Percentiles rank a stretch among this genome's conserved stretches.
Conservation (phyloP, 257 asterid species). For the Solanum phureja region DNA sequence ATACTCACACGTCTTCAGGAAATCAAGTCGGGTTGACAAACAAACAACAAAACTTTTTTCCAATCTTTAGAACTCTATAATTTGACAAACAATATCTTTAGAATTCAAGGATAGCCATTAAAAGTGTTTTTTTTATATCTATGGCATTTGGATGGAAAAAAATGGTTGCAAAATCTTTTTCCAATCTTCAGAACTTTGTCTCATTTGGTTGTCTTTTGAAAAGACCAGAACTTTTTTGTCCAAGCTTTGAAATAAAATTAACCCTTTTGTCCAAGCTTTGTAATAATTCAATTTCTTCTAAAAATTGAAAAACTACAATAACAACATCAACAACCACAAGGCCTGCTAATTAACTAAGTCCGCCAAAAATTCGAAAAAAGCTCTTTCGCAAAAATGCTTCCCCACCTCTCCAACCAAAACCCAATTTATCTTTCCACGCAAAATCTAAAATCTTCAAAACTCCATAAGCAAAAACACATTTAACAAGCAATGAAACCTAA, state of each 20-base stretch:
- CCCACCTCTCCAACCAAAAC: neutral
- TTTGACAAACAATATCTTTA: neutral
- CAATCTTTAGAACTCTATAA: neutral
- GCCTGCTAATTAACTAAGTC: neutral
- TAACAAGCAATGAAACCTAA: neutral
- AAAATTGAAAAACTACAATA: neutral
- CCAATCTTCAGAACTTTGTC: neutral
- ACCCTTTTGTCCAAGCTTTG: neutral
- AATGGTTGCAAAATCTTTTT: neutral
- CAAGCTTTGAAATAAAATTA: neutral
- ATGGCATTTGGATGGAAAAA: neutral
- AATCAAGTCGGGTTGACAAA: neutral
- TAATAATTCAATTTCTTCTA: neutral
- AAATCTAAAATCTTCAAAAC: neutral
- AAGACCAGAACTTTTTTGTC: neutral
- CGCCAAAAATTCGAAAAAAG: neutral
- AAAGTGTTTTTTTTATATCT: neutral
- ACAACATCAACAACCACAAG: neutral
- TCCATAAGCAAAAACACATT: neutral
- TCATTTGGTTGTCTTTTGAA: neutral
- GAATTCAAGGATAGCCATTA: neutral
- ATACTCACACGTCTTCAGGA: neutral
- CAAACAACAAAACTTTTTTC: neutral
- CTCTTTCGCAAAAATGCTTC: neutral
- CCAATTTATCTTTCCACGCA: neutral